Base-by-base conservation (phyloP, 1,284 basidiomycete species). In the Naganishia liquefaciens region DNA sequence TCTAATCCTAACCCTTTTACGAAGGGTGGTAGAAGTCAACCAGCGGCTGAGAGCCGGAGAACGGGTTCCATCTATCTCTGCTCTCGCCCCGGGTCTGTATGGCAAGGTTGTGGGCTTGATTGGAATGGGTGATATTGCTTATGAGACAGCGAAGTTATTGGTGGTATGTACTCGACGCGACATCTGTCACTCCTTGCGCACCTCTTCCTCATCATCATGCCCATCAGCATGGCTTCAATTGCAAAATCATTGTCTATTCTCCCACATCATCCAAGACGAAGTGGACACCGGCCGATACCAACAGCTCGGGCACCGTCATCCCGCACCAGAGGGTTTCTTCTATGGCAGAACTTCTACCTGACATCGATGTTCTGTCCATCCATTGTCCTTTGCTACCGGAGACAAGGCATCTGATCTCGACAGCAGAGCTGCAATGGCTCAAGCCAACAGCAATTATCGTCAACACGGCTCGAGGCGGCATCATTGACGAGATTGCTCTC, bases 21-120 rank as follows among this genome's bases (percentile, higher is more conserved):
- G 79, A 0, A 85, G 88, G 68, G 80, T 88, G 65, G 77, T 76
- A 19, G 83, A 83, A 70, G 73, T 83, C 15, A 83, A 83, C 72
- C 72, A 75, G 0, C 76, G 81, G 33, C 83, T 83, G 51, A 75
- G 81, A 7, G 78, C 78, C 27, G 88, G 87, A 82, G 86, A 88
- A 70, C 80, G 80, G 3, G 77, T 81, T 2, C 74, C 86, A 1
- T 84, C 85, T 0, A 79, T 84, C 47, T 82, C 81, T 0, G 74
- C 69, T 13, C 67, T 80, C 3, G 63, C 74, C 0, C 72, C 72
- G 1, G 75, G 77, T 0, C 76, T 89, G 17, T 70, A 77, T 21
- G 75, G 75, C 17, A 76, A 75, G 66, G 74, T 68, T 0, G 64
- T 81, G 2, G 80, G 80, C 0, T 57, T 80, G 19, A 71, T 81